phyloP scores from a whole-genome alignment of 345 rosid species.

The Alliaria petiolata region DNA sequence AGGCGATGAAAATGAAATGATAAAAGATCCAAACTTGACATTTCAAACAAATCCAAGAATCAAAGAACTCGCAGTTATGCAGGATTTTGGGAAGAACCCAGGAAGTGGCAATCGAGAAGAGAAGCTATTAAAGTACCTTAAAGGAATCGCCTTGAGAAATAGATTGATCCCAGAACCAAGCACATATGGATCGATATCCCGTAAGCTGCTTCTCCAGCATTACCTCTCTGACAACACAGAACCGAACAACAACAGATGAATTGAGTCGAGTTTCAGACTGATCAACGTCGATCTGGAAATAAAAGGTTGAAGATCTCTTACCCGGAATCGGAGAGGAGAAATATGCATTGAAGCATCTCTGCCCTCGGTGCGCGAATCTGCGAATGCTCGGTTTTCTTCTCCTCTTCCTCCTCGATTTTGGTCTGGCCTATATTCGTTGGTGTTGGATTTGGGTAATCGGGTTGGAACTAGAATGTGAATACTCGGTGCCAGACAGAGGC shows the following conservation, averaged over 20 bases:
- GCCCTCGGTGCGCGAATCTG: neutral
- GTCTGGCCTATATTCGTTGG: neutral
- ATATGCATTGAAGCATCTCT: slow-evolving; percentile 92
- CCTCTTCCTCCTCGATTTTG: neutral
- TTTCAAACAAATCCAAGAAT: neutral
- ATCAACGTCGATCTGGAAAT: neutral
- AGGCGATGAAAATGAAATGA: neutral
- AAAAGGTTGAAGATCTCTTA: slow-evolving; percentile 19
- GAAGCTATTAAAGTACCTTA: slow-evolving; percentile 41
- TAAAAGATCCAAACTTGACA: neutral
- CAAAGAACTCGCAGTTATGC: no score
- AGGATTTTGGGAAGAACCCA: no score
- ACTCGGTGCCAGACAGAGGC: neutral
- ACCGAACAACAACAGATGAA: neutral
- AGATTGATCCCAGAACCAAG: slow-evolving; percentile 91
- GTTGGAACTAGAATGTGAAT: neutral
- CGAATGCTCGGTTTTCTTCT: neutral
- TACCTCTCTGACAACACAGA: slow-evolving; percentile 56
- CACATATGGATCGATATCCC: slow-evolving; percentile 88
- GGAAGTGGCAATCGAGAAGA: neutral
- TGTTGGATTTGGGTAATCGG: neutral
- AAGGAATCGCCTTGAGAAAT: slow-evolving; percentile 69
- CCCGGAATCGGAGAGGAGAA: slow-evolving; percentile 95
- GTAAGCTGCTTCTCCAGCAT: slow-evolving; percentile 98
- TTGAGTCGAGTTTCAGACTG: neutral